Evolutionary conservation across 352 stramenopile genomes (phyloP).

Genomic region (Phytophthora constricta): DNA sequence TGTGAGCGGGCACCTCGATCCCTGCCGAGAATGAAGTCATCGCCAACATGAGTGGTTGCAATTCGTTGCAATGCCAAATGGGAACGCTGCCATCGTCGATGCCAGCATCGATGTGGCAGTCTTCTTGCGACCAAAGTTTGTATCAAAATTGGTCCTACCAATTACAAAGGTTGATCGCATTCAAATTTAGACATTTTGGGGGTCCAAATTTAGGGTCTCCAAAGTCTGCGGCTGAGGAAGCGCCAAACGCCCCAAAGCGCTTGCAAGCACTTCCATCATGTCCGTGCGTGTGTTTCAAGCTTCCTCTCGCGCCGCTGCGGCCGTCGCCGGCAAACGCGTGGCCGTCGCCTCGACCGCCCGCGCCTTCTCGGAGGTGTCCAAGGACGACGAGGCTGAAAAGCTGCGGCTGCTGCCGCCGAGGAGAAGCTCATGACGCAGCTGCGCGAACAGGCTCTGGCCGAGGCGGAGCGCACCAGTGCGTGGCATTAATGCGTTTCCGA

Average conservation of each 20-base stretch:
- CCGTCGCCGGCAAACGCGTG: constrained; percentile 18
- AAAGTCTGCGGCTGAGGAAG: constrained; percentile 32
- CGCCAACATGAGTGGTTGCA: too few species aligned
- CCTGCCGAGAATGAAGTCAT: too few species aligned
- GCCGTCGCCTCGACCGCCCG: constrained; percentile 23
- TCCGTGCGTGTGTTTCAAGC: constrained; percentile 51
- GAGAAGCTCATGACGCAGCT: constrained; percentile 62
- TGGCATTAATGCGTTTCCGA: too few species aligned
- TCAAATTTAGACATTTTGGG: too few species aligned
- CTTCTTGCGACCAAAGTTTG: too few species aligned
- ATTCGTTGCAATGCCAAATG: too few species aligned
- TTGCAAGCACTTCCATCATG: constrained; percentile 34
- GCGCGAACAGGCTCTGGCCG: constrained; percentile 53
- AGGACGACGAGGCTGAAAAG: constrained; percentile 53
- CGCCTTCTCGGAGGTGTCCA: constrained; percentile 55
- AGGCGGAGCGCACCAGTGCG: constrained; percentile 65
- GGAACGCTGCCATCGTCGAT: too few species aligned
- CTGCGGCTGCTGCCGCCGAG: constrained; percentile 36
- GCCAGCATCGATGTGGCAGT: too few species aligned
- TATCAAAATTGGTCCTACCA: too few species aligned
- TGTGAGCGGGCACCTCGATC: too few species aligned
- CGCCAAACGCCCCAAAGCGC: background rate
- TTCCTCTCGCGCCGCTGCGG: constrained; percentile 27
- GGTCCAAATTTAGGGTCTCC: too few species aligned
- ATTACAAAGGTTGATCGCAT: too few species aligned